phyloP scores from a whole-genome alignment of 495 filamentous ascomycete genomes.

The Neurospora sp. region DNA sequence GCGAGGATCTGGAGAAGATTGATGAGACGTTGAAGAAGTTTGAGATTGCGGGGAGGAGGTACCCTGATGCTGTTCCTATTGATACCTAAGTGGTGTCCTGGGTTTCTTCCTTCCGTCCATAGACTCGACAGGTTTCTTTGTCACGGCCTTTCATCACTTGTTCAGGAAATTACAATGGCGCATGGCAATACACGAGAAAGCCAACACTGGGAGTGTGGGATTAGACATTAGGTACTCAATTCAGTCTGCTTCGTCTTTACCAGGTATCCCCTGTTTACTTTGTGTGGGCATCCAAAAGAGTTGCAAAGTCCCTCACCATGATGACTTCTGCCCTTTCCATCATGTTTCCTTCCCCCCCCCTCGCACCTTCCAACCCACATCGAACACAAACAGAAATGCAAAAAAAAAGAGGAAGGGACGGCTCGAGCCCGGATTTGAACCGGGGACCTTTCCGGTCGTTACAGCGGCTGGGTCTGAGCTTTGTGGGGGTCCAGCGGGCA shows the following conservation, averaged over 20 bases:
- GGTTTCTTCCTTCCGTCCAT: not conserved
- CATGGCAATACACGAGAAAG: not conserved
- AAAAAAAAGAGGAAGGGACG: too few relatives aligned
- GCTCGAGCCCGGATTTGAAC: too few relatives aligned
- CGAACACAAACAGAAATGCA: not conserved
- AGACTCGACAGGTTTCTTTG: not conserved
- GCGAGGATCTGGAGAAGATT: conserved; percentile 36
- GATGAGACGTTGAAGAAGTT: conserved; percentile 29
- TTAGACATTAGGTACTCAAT: not conserved
- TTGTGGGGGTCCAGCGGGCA: not conserved
- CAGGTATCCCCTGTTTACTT: not conserved
- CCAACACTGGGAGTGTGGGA: not conserved
- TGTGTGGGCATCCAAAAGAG: not conserved
- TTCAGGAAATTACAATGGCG: not conserved
- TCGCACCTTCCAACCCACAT: not conserved
- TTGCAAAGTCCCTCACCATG: not conserved
- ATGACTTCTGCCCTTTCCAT: not conserved
- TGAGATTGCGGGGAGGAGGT: conserved; percentile 27
- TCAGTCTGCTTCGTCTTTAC: not conserved
- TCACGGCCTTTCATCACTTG: not conserved
- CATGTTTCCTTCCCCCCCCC: not conserved
- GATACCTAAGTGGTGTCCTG: not conserved
- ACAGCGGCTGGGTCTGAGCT: not conserved
- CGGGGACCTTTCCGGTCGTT: too few relatives aligned
- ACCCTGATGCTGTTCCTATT: conserved; percentile 13